These are phyloP conservation scores for Bacidia rubella DNA, from an alignment of 495 filamentous ascomycete species.

Conservation along the genomic window DNA sequence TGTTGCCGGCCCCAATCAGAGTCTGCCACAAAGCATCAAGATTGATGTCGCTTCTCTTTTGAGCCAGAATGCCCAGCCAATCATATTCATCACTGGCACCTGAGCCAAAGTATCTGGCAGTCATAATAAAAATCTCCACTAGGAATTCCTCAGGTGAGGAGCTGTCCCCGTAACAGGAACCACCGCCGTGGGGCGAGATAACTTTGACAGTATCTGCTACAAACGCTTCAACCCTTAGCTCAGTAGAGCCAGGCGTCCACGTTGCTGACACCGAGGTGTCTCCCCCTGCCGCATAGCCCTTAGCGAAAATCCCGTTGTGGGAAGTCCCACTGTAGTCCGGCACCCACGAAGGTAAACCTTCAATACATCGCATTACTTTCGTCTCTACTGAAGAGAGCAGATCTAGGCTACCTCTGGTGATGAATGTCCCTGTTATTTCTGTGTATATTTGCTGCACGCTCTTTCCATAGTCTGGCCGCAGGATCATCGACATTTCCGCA, in stretches of 20 bases:
- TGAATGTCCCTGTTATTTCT: neutral
- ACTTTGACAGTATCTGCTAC: neutral
- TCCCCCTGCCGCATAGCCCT: neutral
- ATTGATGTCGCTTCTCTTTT: neutral
- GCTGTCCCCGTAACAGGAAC: neutral
- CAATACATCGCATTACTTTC: neutral
- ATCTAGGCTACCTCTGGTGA: neutral
- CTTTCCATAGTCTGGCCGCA: neutral
- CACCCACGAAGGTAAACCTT: neutral
- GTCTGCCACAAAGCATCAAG: neutral
- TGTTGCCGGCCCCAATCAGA: neutral
- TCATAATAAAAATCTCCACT: neutral
- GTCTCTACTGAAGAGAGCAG: slow-evolving; percentile 2
- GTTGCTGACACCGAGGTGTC: neutral
- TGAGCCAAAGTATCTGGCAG: neutral
- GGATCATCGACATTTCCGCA: neutral
- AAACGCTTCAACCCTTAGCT: neutral
- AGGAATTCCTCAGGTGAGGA: neutral
- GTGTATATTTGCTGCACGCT: slow-evolving; percentile 2
- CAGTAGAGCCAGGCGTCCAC: neutral
- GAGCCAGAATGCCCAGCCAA: neutral
- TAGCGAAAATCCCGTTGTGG: slow-evolving; percentile 1
- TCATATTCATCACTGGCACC: neutral
- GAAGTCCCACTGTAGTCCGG: neutral
- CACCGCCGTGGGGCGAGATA: neutral